A percentile compares a stretch with the other conserved stretches of the same genome.
Conservation (phyloP, 2,329 filamentous ascomycete species). For the Ophiosphaerella narmari region DNA sequence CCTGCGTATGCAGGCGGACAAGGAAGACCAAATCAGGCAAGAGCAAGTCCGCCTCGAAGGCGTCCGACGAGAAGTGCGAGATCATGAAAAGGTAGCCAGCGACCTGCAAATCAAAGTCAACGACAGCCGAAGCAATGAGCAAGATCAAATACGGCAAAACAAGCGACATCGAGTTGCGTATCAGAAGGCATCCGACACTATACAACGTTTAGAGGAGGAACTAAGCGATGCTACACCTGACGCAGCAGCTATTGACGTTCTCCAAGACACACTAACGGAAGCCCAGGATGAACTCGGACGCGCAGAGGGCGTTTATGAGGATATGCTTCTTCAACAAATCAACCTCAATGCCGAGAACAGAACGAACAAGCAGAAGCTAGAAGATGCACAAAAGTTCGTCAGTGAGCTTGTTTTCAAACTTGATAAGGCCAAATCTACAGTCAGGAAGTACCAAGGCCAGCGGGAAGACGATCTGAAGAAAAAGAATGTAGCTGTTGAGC, state of each 20-base stretch:
- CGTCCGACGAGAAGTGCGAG: slow-evolving; percentile 50
- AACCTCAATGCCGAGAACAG: slow-evolving; percentile 45
- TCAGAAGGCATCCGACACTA: slow-evolving; percentile 65
- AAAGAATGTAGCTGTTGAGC: slow-evolving; percentile 50
- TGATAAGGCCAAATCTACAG: slow-evolving; percentile 35
- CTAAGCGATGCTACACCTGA: slow-evolving; percentile 62
- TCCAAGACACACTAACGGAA: slow-evolving; percentile 59
- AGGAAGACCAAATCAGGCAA: slow-evolving; percentile 66
- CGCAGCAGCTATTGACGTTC: slow-evolving; percentile 59
- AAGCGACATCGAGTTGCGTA: slow-evolving; percentile 59
- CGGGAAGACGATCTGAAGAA: slow-evolving; percentile 43
- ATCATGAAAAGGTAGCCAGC: slow-evolving; percentile 41
- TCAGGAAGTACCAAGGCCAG: slow-evolving; percentile 35
- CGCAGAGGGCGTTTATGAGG: slow-evolving; percentile 51
- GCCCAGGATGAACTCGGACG: slow-evolving; percentile 53
- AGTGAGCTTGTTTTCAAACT: slow-evolving; percentile 25
- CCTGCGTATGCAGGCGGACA: slow-evolving; percentile 80
- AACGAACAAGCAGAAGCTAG: slow-evolving; percentile 36
- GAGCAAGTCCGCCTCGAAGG: slow-evolving; percentile 57
- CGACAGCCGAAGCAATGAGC: slow-evolving; percentile 56
- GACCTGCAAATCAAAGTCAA: slow-evolving; percentile 46
- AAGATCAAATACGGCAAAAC: slow-evolving; percentile 54
- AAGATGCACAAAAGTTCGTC: slow-evolving; percentile 33
- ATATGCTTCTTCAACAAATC: slow-evolving; percentile 53
- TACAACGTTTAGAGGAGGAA: slow-evolving; percentile 70